Percentiles rank a stretch among this genome's conserved stretches.
These are phyloP conservation scores for Suillus tomentosus DNA, from an alignment of 768 basidiomycete genomes.

Conservation along the genomic window DNA sequence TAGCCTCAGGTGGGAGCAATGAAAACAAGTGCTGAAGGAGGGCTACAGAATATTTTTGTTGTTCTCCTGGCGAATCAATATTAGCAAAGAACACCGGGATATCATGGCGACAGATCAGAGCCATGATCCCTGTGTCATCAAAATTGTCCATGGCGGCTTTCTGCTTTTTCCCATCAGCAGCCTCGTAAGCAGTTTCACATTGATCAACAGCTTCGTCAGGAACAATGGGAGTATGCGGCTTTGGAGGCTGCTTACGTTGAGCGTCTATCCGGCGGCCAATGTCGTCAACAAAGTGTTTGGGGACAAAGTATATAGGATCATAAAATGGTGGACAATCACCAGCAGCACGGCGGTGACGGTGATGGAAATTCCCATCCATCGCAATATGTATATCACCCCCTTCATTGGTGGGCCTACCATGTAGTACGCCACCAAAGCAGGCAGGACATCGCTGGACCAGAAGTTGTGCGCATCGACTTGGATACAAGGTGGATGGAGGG, in stretches of 20 bases:
- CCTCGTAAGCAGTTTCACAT: conserved; percentile 35
- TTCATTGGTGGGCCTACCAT: not conserved
- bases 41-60: too few species aligned
- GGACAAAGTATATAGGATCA: conserved; percentile 34
- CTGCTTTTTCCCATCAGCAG: conserved; percentile 35
- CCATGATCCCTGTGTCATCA: conserved; percentile 27
- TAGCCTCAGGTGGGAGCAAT: too few species aligned
- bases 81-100: too few species aligned
- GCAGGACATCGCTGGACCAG: not conserved
- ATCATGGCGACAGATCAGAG: too few species aligned
- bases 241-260: conserved; percentile 20
- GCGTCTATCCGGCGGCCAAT: conserved; percentile 31
- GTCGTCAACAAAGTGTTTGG: conserved; percentile 35
- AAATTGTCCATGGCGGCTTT: conserved; percentile 27
- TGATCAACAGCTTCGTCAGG: conserved; percentile 38
- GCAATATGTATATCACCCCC: conserved; percentile 41
- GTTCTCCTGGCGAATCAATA: too few species aligned
- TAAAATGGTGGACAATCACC: conserved; percentile 38
- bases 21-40: too few species aligned
- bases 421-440: not conserved
- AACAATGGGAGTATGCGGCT: conserved; percentile 14
- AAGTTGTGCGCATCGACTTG: not conserved
- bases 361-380: conserved; percentile 42
- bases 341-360: conserved; percentile 32
- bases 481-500: too few species aligned